Evolutionary conservation across 768 basidiomycete species (phyloP).

Genomic region (Hericium coralloides): DNA sequence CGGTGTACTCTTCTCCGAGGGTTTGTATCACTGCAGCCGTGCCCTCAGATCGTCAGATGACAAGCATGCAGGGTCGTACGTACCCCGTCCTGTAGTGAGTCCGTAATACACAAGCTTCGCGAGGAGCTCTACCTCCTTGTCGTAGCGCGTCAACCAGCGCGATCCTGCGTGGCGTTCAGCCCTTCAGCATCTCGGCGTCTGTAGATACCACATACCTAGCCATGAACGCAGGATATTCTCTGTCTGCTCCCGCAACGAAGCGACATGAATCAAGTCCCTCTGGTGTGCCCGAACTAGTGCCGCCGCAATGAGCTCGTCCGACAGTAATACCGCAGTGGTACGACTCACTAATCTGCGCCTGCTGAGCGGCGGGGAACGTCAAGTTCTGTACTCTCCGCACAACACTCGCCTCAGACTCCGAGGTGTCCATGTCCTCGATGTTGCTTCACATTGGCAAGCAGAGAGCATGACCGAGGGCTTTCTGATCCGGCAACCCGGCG

Average conservation of each 20-base stretch:
- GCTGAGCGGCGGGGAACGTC: constrained; percentile 68
- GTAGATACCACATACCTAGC: constrained; percentile 45
- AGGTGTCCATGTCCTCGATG: constrained; percentile 6
- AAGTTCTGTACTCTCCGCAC: not conserved
- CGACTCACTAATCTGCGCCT: constrained; percentile 80
- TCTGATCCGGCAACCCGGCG: too few species aligned
- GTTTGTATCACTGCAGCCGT: constrained; percentile 57
- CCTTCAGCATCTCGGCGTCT: not conserved
- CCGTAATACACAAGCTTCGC: constrained; percentile 67
- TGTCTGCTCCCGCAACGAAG: constrained; percentile 64
- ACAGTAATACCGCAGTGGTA: not conserved
- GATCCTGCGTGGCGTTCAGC: constrained; percentile 42
- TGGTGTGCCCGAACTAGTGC: constrained; percentile 74
- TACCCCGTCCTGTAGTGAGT: constrained; percentile 68
- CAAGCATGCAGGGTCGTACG: constrained; percentile 9
- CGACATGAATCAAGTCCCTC: constrained; percentile 70
- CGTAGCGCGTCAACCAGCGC: constrained; percentile 72
- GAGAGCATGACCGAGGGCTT: not conserved
- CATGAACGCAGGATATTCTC: constrained; percentile 69
- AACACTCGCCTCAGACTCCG: not conserved
- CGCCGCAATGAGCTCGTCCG: constrained; percentile 8
- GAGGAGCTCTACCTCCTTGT: constrained; percentile 66
- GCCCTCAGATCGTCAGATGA: constrained; percentile 3
- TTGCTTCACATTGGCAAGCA: not conserved
- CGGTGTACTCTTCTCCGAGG: constrained; percentile 87